Conservation (phyloP, 345 rosid species). For the Rhodomyrtus tomentosa region DNA sequence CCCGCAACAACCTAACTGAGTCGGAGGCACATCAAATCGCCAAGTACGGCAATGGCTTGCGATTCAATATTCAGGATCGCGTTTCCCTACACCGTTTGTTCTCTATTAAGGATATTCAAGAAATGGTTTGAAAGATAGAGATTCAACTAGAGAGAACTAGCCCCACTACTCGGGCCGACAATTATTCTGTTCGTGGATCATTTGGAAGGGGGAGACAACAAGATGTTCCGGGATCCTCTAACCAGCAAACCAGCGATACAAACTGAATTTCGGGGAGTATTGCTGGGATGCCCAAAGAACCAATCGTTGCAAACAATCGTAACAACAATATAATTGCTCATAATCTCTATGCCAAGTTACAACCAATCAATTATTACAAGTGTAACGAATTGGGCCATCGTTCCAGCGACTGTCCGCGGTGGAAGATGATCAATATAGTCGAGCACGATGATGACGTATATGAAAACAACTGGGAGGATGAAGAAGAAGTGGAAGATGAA, state of each 20-base stretch:
- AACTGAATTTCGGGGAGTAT: fast-evolving
- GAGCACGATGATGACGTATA: not conserved
- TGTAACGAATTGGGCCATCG: no score
- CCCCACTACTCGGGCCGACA: fast-evolving
- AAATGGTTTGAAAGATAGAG: not conserved
- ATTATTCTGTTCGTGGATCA: fast-evolving
- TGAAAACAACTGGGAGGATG: not conserved
- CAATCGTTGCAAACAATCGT: fast-evolving
- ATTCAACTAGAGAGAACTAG: not conserved
- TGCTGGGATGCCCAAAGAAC: fast-evolving
- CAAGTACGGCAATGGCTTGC: no score
- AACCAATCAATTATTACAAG: no score
- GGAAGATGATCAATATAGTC: not conserved
- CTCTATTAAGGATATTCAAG: not conserved
- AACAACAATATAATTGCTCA: not conserved
- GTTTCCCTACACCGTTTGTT: not conserved
- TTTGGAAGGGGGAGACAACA: not conserved
- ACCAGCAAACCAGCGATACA: not conserved
- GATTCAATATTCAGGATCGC: not conserved
- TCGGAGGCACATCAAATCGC: no score
- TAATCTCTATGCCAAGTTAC: not conserved
- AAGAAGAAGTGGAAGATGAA: not conserved
- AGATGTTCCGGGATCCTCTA: not conserved
- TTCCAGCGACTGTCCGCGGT: not conserved
- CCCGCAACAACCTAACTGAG: no score